Base-by-base conservation (phyloP, 768 basidiomycete genomes). In the Amanita muscaria region DNA sequence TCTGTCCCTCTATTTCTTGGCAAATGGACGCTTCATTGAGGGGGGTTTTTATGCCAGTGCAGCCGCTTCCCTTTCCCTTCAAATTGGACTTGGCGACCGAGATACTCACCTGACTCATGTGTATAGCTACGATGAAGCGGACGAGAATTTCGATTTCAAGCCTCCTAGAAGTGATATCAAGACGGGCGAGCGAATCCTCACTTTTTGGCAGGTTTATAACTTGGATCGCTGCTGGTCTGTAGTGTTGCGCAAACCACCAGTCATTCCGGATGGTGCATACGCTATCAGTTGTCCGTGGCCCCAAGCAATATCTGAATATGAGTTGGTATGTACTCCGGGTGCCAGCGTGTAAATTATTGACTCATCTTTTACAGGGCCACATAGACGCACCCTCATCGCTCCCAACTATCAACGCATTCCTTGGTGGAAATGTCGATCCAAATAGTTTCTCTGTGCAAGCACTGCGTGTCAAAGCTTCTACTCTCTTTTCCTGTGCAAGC, bases 151-250 rank as follows among this genome's bases (percentile, higher is more conserved):
- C 49, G 72, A 76, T 33, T 64, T 79, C 39, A 77, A 77, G 35
- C 81, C 78, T 2, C 64, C 75, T 2, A 76, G 76, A 56, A 73
- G 74, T 51, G 64, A 72, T 31, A 59, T 80, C 38, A 76, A 79
- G 51, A 79, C 80, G 35, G 82, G 80, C 37, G 83, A 88, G 56
- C 70, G 83, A 32, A 79, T 87, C 45, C 60, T 80, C 30, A 72
- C 85, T 0, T 90, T 90, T 53, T 90, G 87, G 87, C 83, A 88
- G 56, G 83, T 85, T 9, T 90, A 79, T 61, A 76, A 77, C 53
- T 66, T 88, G 51, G 87, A 90, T 60, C 76, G 80, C 23, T 86
- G 83, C 56, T 88, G 85, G 83, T 85, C 85, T 16, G 78, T 81
- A 4, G 74, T 78, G 8, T 70, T 88, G 5, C 79, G 77, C 23